phyloP scores from a whole-genome alignment of 331 rosid species.

The Ulmus americana region DNA sequence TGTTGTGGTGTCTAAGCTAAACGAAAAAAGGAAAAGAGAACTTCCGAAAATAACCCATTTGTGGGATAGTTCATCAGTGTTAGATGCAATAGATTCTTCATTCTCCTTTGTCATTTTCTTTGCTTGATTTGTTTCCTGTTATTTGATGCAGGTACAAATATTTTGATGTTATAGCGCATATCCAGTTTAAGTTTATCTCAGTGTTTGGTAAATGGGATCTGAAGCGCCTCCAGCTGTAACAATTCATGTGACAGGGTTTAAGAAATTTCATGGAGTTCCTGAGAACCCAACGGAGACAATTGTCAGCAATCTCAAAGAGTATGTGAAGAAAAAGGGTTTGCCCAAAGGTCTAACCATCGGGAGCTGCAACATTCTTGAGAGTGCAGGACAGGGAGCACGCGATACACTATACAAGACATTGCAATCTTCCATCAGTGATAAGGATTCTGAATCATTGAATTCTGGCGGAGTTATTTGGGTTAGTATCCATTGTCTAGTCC shows the following conservation, averaged over 20 bases:
- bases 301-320: conserved; percentile 55
- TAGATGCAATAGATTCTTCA: background rate
- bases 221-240: conserved; percentile 77
- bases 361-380: conserved; percentile 79
- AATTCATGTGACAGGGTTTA: conserved; percentile 83
- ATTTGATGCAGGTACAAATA: conserved; percentile 43
- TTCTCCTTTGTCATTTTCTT: conserved; percentile 6
- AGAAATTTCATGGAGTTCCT: conserved; percentile 94
- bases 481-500: conserved; percentile 26
- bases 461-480: conserved; percentile 68
- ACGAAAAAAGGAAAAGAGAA: background rate
- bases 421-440: conserved; percentile 50
- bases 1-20: background rate
- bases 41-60: background rate
- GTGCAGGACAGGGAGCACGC: conserved; percentile 84
- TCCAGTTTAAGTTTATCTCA: conserved; percentile 18
- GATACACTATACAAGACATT: conserved; percentile 45
- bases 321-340: conserved; percentile 60
- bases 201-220: conserved; percentile 67
- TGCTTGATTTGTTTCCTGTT: conserved; percentile 11
- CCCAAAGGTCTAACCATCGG: conserved; percentile 76
- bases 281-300: conserved; percentile 88
- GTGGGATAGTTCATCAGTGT: background rate
- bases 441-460: conserved; percentile 48
- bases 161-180: conserved; percentile 29